phyloP scores from a whole-genome alignment of 192 early-diverging fungal genomes.

The Chytriomyces confervae region DNA sequence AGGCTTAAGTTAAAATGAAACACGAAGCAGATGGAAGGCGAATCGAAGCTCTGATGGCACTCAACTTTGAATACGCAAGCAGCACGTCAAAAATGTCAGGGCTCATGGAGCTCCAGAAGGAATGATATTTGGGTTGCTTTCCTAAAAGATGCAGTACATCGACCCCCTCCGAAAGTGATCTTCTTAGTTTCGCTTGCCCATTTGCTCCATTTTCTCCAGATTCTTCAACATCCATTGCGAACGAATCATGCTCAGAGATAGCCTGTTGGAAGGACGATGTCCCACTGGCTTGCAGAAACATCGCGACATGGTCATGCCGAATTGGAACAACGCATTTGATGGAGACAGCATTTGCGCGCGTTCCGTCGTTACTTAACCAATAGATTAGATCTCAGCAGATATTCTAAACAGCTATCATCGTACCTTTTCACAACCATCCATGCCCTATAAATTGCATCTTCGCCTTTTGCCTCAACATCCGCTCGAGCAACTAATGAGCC shows the following conservation, averaged over 20 bases:
- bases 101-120: constrained; percentile 17
- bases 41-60: not conserved
- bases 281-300: not conserved
- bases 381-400: not conserved
- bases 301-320: not conserved
- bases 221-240: not conserved
- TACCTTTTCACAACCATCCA: constrained; percentile 21
- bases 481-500: not conserved
- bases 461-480: not conserved
- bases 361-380: constrained; percentile 3
- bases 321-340: constrained; percentile 3
- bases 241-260: no score
- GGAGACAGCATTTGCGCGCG: not conserved
- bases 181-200: not conserved
- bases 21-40: not conserved
- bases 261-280: not conserved
- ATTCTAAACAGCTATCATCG: not conserved
- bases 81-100: not conserved
- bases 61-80: constrained; percentile 15
- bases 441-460: constrained; percentile 1
- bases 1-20: not conserved
- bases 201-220: not conserved
- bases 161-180: not conserved
- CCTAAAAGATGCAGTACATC: not conserved
- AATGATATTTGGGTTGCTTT: not conserved